phyloP scores from a whole-genome alignment of 2,329 filamentous ascomycete species.

The Diaporthe caulivora region DNA sequence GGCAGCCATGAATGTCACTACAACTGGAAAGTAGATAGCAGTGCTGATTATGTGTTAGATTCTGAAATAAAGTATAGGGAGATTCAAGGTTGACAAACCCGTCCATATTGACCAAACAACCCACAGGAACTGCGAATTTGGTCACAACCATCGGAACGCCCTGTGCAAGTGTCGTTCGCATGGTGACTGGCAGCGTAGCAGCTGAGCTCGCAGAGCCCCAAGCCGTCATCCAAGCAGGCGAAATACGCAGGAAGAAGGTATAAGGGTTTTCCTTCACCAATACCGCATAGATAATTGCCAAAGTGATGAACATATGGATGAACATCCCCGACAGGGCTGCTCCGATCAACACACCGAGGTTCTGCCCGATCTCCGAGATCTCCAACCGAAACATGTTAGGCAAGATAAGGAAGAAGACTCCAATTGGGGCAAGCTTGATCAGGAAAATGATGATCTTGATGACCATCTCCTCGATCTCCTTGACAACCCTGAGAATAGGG shows the following conservation, averaged over 20 bases:
- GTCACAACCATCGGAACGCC: conserved; percentile 57
- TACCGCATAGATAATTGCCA: conserved; percentile 57
- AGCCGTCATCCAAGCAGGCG: conserved; percentile 65
- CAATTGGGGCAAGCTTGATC: conserved; percentile 62
- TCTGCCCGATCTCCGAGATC: conserved; percentile 60
- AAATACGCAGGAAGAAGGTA: conserved; percentile 59
- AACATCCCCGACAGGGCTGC: conserved; percentile 59
- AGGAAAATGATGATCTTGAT: conserved; percentile 60
- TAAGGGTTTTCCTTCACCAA: conserved; percentile 61
- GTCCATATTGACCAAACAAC: conserved; percentile 65
- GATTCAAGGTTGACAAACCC: conserved; percentile 46
- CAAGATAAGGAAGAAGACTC: conserved; percentile 67
- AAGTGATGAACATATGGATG: conserved; percentile 59
- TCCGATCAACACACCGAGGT: conserved; percentile 63
- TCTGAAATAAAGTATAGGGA: conserved; percentile 35
- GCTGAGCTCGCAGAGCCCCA: conserved; percentile 67
- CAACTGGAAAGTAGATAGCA: conserved; percentile 67
- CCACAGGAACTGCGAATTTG: conserved; percentile 62
- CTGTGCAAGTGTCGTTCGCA: conserved; percentile 54
- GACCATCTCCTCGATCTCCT: conserved; percentile 62
- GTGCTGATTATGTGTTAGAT: conserved; percentile 49
- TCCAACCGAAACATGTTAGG: conserved; percentile 64
- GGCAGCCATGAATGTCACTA: conserved; percentile 64
- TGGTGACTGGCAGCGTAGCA: conserved; percentile 63
- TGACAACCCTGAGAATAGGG: conserved; percentile 56